Percentiles rank a stretch among this genome's conserved stretches.
These are phyloP conservation scores for Globisporangium acanthophoron DNA, from an alignment of 352 stramenopile species.

Conservation along the genomic window DNA sequence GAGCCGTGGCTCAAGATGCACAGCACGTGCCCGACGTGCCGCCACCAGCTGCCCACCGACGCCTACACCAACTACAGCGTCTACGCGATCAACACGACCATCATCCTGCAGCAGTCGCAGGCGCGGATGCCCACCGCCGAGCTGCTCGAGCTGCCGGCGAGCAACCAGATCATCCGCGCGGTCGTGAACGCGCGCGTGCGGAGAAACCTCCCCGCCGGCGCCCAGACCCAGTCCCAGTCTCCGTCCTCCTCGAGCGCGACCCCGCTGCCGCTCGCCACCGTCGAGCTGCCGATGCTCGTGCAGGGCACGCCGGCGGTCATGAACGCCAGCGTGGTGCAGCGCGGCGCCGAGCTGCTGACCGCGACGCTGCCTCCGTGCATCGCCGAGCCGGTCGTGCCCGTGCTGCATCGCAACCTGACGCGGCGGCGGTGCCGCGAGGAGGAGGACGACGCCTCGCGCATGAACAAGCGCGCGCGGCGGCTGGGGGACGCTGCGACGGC, in stretches of 20 bases:
- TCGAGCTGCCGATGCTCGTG: constrained; percentile 48
- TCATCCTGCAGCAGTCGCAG: constrained; percentile 83
- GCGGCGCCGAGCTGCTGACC: constrained; percentile 28
- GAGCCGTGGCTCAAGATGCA: constrained; percentile 73
- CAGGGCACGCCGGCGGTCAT: constrained; percentile 50
- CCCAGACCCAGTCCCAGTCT: background rate
- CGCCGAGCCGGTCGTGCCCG: constrained; percentile 58
- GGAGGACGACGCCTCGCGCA: constrained; percentile 25
- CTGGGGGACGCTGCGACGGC: constrained; percentile 25
- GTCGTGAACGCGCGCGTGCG: constrained; percentile 83
- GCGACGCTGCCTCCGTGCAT: constrained; percentile 47
- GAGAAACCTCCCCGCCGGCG: constrained; percentile 28
- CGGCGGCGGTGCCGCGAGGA: constrained; percentile 54
- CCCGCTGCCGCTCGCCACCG: constrained; percentile 22
- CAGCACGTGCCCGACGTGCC: constrained; percentile 77
- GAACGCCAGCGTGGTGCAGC: constrained; percentile 75
- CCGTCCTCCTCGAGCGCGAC: constrained; percentile 6
- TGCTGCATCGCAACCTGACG: constrained; percentile 63
- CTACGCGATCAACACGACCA: constrained; percentile 88
- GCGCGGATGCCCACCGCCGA: constrained; percentile 69
- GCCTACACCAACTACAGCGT: constrained; percentile 84
- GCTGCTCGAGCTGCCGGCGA: constrained; percentile 73
- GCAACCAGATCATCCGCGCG: constrained; percentile 83
- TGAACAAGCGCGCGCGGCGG: constrained; percentile 53
- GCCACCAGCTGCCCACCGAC: constrained; percentile 61